phyloP scores from a whole-genome alignment of 2,329 filamentous ascomycete species.

The Rhynchosporium agropyri region DNA sequence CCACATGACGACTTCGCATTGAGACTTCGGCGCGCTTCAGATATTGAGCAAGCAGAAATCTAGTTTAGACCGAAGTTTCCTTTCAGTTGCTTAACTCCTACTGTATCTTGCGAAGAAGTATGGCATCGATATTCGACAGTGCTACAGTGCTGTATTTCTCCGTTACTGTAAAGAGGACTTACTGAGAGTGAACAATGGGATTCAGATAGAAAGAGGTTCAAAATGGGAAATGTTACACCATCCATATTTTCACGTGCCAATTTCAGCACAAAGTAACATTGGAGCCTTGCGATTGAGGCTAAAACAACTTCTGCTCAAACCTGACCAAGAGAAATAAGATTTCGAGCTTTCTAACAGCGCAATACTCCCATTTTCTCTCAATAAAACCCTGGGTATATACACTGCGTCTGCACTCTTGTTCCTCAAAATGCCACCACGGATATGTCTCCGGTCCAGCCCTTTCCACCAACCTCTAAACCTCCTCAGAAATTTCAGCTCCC shows the following conservation, averaged over 20 bases:
- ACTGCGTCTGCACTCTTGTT: not conserved
- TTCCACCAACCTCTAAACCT: slow-evolving; percentile 23
- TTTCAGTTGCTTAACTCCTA: too few species aligned
- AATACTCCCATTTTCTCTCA: too few species aligned
- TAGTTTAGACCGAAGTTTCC: too few species aligned
- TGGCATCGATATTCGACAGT: too few species aligned
- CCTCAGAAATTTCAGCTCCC: slow-evolving; percentile 13
- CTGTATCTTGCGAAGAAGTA: too few species aligned
- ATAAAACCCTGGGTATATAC: not conserved
- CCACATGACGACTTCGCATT: too few species aligned
- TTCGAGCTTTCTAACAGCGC: not conserved
- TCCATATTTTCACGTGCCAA: slow-evolving; percentile 4
- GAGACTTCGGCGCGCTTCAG: too few species aligned
- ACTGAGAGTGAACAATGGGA: not conserved
- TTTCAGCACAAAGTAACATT: not conserved
- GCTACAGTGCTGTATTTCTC: too few species aligned
- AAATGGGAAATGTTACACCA: not conserved
- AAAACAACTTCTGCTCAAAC: slow-evolving; percentile 1
- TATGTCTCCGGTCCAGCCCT: slow-evolving; percentile 12
- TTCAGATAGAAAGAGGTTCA: not conserved
- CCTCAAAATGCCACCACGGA: slow-evolving; percentile 19
- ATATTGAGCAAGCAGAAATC: too few species aligned
- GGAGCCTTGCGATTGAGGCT: slow-evolving; percentile 23
- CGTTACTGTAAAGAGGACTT: too few species aligned
- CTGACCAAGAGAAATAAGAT: slow-evolving; percentile 1